Base-by-base conservation (phyloP, 345 rosid genomes). In the Euphorbia peplus region DNA sequence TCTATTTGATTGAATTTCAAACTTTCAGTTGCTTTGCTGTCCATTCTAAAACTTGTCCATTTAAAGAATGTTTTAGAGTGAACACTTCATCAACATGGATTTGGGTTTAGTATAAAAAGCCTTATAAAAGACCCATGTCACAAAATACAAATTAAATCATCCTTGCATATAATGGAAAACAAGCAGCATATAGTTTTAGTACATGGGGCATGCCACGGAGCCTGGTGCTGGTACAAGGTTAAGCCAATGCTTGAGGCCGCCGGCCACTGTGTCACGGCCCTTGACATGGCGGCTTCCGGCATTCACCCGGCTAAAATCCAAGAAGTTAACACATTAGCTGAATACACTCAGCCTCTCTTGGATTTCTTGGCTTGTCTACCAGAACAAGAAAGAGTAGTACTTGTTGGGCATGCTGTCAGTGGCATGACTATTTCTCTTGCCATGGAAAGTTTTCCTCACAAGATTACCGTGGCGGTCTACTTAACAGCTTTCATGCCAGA, bases 391-490 rank as follows among this genome's bases (percentile, higher is more conserved):
- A 73, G 37, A 70, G 74, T 79, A 16, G 41, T 79, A 30, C 53
- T 76, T 4, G 83, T 82, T 19, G 81, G 83, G 1, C 83, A 73
- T 25, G 79, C 80, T 54, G 35, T 70, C 18, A 80, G 82, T 16
- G 82, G 82, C 25, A 0, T 73, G 15, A 64, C 5, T 29, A 52
- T 75, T 16, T 67, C 77, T n/a, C 56, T 76, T 12, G 79, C 83
- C 6, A 74, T 74, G 83, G 81, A 80, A 13, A 57, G 30, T 6
- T 76, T 76, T 41, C 76, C 74, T 0, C 51, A 63, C 22, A 76
- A 67, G 37, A 71, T 80, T 41, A 16, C 66, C 12, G 68, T 32
- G 28, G 80, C 73, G 5, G 75, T 73, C 29, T 80, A 25, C 59
- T 21, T 67, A 8, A 4, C 78, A 1, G 76, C 79, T 11, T 1